Evolutionary conservation across 129 eudicot genomes (phyloP).

Genomic region (carrot (Daucus carota)): DNA sequence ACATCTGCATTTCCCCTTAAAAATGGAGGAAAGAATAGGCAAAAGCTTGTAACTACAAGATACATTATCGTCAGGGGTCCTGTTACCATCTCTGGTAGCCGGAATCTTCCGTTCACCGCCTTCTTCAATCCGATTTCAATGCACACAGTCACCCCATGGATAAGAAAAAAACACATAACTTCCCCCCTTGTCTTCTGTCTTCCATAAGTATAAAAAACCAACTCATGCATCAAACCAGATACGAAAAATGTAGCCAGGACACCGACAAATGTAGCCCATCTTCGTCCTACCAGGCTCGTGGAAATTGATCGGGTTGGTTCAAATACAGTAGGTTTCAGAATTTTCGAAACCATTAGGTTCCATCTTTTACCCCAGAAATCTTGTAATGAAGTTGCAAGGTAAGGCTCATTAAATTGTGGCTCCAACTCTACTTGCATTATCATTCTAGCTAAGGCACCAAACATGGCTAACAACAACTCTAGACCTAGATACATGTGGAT

Average conservation of each 20-base stretch:
- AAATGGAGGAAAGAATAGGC: slow-evolving; percentile 59
- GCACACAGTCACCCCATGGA: slow-evolving; percentile 46
- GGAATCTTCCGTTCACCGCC: slow-evolving; percentile 12
- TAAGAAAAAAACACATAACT: slow-evolving; percentile 43
- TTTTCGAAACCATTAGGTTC: slow-evolving; percentile 56
- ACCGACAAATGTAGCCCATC: slow-evolving; percentile 29
- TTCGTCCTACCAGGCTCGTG: not conserved
- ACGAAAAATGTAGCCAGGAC: slow-evolving; percentile 44
- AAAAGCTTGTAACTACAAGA: slow-evolving; percentile 34
- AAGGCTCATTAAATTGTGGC: slow-evolving; percentile 63
- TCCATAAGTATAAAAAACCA: slow-evolving; percentile 38
- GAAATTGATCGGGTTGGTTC: slow-evolving; percentile 24
- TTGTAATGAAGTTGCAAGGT: slow-evolving; percentile 60
- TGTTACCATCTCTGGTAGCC: slow-evolving; percentile 27
- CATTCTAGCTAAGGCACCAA: slow-evolving; percentile 32
- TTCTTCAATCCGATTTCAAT: slow-evolving; percentile 45
- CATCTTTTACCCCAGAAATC: slow-evolving; percentile 78
- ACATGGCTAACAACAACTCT: slow-evolving; percentile 32
- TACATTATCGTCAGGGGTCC: slow-evolving; percentile 25
- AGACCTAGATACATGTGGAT: slow-evolving; percentile 19
- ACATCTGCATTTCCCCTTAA: slow-evolving; percentile 25
- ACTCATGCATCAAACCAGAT: slow-evolving; percentile 70
- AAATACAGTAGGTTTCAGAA: slow-evolving; percentile 41
- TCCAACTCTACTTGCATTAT: slow-evolving; percentile 32
- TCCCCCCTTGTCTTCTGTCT: slow-evolving; percentile 16